Evolutionary conservation across 208 protist species (phyloP), one percentile per base, ranked within the genome.

Genomic region (Trypanosoma platydactyli): DNA sequence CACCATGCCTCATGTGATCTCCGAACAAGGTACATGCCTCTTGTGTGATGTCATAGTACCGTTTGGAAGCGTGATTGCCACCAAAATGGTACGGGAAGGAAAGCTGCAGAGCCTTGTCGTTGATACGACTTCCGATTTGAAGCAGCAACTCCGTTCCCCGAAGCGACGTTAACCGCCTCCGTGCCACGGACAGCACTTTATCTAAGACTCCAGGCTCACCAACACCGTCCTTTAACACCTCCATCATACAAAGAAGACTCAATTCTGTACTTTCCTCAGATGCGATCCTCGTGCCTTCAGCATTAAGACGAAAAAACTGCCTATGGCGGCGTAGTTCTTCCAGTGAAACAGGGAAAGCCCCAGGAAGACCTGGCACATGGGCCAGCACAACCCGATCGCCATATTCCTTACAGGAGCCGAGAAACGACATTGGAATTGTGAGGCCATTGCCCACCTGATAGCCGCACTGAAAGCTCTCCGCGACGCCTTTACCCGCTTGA

Each of bases 81-180:
- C 89, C 89, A 60, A 76, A 88, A 58, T 95, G 89, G 52, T 95
- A 95, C 0, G 89, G 84, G 55, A 95, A 95, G 68, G 76, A 68
- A 12, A 91, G 70, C 45, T 75, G 44, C 45, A 95, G 71, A 11
- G 73, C 84, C 16, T 58, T 70, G 0, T 60, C 53, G 62, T 86
- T 73, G 27, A 95, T 76, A 50, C 59, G 60, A 29, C 50, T 67
- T 25, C 89, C 84, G 16, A 74, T 29, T 27, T 57, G 42, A 22
- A 95, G 49, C 38, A 93, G 52, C 27, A 48, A 33, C 40, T 70
- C 73, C 33, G 73, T 79, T 15, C 89, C 89, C 2, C 49, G 62
- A 54, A 89, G 59, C 0, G 80, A 82, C 56, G 82, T 83, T 51
- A 86, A 72, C 0, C 89, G 70, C 25, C 83, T 73, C 7, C 84